Evolutionary conservation across 2,329 filamentous ascomycete genomes (phyloP), one percentile per base, ranked within the genome.

Genomic region (Amauroascus niger): DNA sequence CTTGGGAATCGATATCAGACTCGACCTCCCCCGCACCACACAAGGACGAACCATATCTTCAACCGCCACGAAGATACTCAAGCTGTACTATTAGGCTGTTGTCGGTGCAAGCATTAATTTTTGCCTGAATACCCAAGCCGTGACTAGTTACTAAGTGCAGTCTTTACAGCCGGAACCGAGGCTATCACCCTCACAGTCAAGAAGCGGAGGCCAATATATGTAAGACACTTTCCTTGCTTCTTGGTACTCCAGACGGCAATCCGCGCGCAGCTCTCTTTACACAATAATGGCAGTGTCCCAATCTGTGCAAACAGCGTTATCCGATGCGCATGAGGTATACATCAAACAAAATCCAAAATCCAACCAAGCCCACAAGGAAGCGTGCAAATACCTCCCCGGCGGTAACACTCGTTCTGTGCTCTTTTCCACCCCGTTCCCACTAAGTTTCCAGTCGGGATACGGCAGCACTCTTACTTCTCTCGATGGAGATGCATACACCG

Each of bases 351-450:
- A 41, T 18, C 39, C 39, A 3, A 22, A 41, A 13, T 44, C 41
- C 6, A 16, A 28, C 22, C 22, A 44, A n/a, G 24, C 41, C 22
- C 41, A 44, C 41, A 28, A 44, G 24, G 41, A 44, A 44, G 41
- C 41, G n/a, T 44, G 41, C 24, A 44, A 30, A 41, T 41, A 41
- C 39, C 24, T 41, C 18, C 39, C 39, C 11, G 39, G 39, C 18
- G 39, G 39, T 14, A 41, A 41, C 39, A 41, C 39, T 7, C 39
- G 39, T 18, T 41, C 39, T 24, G 39, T 41, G 3, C 39, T 41
- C 39, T 41, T 22, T 41, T 8, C 65, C 28, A 41, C 54, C 1
- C 69, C 69, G 0, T 70, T 69, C 50, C 66, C 67, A 1, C 47
- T 71, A 5, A 64, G 62, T 11, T 58, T 70, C 47, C 52, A 59